Percentiles rank a stretch among this genome's conserved stretches.
Conservation (phyloP, 371 early-diverging fungal species). For the Circinella minor region DNA sequence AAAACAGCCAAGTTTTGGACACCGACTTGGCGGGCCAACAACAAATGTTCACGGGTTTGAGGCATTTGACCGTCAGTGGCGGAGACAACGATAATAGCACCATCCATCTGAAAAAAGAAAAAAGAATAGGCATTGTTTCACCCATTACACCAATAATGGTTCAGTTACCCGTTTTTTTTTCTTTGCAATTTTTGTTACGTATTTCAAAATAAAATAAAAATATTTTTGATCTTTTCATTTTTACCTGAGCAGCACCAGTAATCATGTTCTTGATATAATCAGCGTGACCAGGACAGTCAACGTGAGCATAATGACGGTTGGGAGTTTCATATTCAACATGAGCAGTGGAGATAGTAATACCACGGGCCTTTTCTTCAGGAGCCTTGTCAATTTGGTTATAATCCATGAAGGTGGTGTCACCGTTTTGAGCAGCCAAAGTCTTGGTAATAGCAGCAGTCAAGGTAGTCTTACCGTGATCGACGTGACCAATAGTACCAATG, state of each 20-base stretch:
- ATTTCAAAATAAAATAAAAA: background rate
- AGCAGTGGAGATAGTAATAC: conserved; percentile 96
- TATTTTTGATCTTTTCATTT: background rate
- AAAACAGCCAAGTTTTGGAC: conserved; percentile 95
- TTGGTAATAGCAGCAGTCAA: conserved; percentile 99
- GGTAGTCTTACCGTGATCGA: conserved; percentile 99
- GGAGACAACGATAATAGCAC: conserved; percentile 98
- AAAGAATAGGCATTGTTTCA: no score
- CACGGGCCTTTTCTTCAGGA: conserved; percentile 96
- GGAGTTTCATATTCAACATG: conserved; percentile 96
- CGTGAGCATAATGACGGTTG: conserved; percentile 93
- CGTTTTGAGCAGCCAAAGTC: conserved; percentile 76
- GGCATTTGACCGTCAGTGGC: conserved; percentile 96
- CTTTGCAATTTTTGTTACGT: conserved; percentile 17
- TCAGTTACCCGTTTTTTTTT: background rate
- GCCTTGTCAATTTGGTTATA: conserved; percentile 98
- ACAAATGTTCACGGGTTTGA: conserved; percentile 98
- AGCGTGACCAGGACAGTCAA: conserved; percentile 99
- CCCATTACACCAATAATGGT: background rate
- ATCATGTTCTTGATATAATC: conserved; percentile 99
- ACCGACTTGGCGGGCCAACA: conserved; percentile 97
- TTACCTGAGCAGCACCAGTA: conserved; percentile 96
- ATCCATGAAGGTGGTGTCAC: conserved; percentile 89
- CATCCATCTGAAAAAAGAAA: conserved; percentile 76
- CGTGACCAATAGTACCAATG: conserved; percentile 99